Evolutionary conservation across 2,329 filamentous ascomycete species (phyloP), one percentile per base, ranked within the genome.

Genomic region (Hypoxylon sp.): DNA sequence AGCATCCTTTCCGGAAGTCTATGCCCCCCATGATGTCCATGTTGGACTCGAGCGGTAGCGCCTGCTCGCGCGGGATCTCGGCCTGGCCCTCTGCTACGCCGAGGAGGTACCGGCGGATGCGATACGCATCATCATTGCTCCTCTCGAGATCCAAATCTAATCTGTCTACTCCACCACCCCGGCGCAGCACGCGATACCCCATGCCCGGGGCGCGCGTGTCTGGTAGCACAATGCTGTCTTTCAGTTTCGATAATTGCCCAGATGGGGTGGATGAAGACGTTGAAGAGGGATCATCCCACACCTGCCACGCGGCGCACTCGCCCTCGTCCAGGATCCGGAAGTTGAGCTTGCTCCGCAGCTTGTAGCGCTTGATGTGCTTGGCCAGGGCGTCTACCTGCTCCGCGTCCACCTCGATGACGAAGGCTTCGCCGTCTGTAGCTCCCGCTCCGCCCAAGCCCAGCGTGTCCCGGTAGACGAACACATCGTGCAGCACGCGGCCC

Each of bases 1-100:
- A 99, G 81, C 96, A 99, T 6, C 96, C 96, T 82, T 99, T 99
- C 76, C 89, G 89, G 82, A 96, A 99, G 80, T 98, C 93, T 72
- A 99, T 91, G 25, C 89, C 96, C 51, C 88, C 87, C 86, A 93
- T 93, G 65, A 93, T 82, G 80, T 99, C 96, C 78, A 98, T 86
- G 78, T 98, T 98, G 76, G 86, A 91, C 80, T 98, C 95, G 79
- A 94, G 90, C 0, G 96, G 95, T 60, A 99, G 83, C 0, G 93
- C 90, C 17, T 86, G 82, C 70, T 91, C 91, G 64, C 85, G 82
- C 5, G 88, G 78, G 19, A 99, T 90, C 82, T 99, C 96, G 14
- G 82, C 78, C 77, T 93, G 92, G 1, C 96, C 95, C 81, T 99
- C 96, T 0, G 95, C 84, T 1, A 99, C 87, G 53, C 96, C 96